Base-by-base conservation (phyloP, 78 protist genomes). In the Andalucia godoyi region DNA sequence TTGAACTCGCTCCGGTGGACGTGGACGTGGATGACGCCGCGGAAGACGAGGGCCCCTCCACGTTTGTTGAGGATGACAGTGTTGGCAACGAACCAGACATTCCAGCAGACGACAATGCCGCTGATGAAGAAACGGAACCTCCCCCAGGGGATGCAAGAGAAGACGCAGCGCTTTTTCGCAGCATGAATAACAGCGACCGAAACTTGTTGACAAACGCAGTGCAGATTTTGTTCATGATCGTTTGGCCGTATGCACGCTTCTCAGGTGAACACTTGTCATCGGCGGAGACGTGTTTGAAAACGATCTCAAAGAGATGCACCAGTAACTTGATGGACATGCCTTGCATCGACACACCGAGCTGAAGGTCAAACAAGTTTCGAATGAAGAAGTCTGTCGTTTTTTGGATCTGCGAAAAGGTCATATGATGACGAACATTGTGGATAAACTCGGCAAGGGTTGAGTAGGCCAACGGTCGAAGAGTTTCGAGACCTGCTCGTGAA, bases 401-500 rank as follows among this genome's bases (percentile, higher is more conserved):
- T 7, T 59, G 50, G 7, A 92, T 65, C 27, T 89, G 95, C 9
- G 5, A 10, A 38, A 82, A 34, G 0, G 54, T 37, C 15, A 92
- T 63, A 3, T 84, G 62, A 0, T 18, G 17, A 4, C 92, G 71
- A 40, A 86, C 81, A 46, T 85, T 81, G 63, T 89, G 93, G 10
- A 92, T 71, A 17, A 89, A 73, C 45, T 92, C 95, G 0, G 95
- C 97, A 41, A 92, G 74, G 37, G 83, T 67, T 4, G 59, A 38
- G 71, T 72, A 84, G 5, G 97, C 97, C 29, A 92, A 73, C 18
- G 90, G 89, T 60, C 84, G 50, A n/a, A 85, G 75, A 3, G 86
- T 63, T 27, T 85, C 84, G 62, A 64, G 66, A 12, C 71, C 42
- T 0, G 90, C 66, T 25, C 47, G 46, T 6, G 77, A 66, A 3